Base-by-base conservation (phyloP, 1,139 yeast genomes). In the Pichia sp. region DNA sequence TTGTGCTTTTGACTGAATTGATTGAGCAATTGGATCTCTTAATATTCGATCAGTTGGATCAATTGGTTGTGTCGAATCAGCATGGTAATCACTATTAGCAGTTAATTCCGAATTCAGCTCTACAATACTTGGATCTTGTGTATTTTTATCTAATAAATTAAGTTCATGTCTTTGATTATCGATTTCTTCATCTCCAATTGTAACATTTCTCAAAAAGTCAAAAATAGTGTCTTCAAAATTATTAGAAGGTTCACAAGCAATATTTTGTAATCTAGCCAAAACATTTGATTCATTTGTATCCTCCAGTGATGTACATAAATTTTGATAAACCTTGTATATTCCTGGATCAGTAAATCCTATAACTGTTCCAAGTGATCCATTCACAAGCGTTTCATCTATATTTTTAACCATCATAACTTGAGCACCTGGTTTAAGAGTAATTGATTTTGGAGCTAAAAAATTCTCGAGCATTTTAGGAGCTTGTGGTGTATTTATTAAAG, bases 321-420 rank as follows among this genome's bases (percentile, higher is more conserved):
- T 7, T 5, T 26, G 18, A 34, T 27, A 41, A 18, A n/a, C 9
- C 25, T 27, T 34, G 51, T 70, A 78, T 0, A 82, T 75, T 34
- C 79, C 79, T 26, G 77, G 76, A 49, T 76, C 79, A 62, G 84
- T 70, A 58, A 92, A 90, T 49, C 80, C 95, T 32, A 89, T 66
- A 1, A 92, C 90, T 53, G 76, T 83, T 0, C 99, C 99, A 42
- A 92, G 69, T 0, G 96, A 83, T 0, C 99, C 99, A 66, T 92
- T 92, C 4, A 94, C 98, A 42, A 92, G 72, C 0, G 85, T 79
- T 30, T 82, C 88, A 64, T 90, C 97, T 50, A 86, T 75, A 63
- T 92, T 94, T 65, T 92, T 92, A 52, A 92, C 78, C 74, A 94
- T 83, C 98, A 92, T 94, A 0, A 92, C 98, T 67, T 92, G 98